A percentile compares a stretch with the other conserved stretches of the same genome.
phyloP scores from a whole-genome alignment of 2,329 filamentous ascomycete species.

The Ramularia endophylla region DNA sequence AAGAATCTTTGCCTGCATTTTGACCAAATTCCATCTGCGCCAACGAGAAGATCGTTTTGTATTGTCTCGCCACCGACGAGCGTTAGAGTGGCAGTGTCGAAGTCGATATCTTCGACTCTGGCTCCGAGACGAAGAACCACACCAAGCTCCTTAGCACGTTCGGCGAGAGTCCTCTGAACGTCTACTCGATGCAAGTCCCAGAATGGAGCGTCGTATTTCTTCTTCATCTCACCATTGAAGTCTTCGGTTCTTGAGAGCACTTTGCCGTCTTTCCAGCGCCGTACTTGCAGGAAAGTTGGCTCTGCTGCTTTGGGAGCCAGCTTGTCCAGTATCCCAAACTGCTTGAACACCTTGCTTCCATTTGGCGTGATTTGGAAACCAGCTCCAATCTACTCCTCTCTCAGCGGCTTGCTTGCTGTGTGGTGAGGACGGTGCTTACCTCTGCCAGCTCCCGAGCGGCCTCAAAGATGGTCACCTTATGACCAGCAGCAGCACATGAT shows the following conservation, averaged over 20 bases:
- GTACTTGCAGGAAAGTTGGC: conserved; percentile 47
- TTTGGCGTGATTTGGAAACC: conserved; percentile 50
- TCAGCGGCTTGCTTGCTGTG: too few relatives aligned
- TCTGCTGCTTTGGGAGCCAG: conserved; percentile 36
- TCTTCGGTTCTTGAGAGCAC: conserved; percentile 45
- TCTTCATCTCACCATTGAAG: conserved; percentile 50
- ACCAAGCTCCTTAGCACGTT: conserved; percentile 49
- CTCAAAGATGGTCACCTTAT: conserved; percentile 30
- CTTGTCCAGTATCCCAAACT: conserved; percentile 45
- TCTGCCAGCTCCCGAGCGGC: conserved; percentile 36
- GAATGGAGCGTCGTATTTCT: conserved; percentile 53
- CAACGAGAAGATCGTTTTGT: conserved; percentile 53
- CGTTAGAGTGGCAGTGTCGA: conserved; percentile 40
- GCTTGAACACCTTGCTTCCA: conserved; percentile 34
- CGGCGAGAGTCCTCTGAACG: conserved; percentile 50
- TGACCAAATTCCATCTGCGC: conserved; percentile 61
- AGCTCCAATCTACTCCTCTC: conserved; percentile 47
- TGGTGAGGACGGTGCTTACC: too few relatives aligned
- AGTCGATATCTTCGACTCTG: conserved; percentile 44
- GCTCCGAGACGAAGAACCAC: conserved; percentile 47
- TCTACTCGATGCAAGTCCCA: conserved; percentile 58
- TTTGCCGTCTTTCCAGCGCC: conserved; percentile 46
- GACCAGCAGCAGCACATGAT: conserved; percentile 28
- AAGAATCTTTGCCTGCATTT: conserved; percentile 47
- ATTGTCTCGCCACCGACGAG: conserved; percentile 37